Evolutionary conservation across 192 early-diverging fungal species (phyloP).

Genomic region (Backusella westeae): DNA sequence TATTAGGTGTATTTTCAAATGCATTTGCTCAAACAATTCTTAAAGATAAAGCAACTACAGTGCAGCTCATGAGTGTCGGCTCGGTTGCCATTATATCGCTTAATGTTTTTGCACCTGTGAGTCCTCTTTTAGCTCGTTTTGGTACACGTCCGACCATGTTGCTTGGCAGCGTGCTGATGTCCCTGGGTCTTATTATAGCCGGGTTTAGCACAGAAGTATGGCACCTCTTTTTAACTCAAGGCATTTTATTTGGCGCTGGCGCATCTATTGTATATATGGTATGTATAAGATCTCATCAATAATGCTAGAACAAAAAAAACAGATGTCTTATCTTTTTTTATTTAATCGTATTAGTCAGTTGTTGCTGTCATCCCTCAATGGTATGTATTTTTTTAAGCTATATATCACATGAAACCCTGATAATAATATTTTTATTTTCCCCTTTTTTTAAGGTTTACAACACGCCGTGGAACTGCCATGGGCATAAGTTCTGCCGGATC

Average conservation of each 20-base stretch:
- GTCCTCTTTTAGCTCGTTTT: slow-evolving; percentile 1
- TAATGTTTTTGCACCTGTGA: slow-evolving; percentile 15
- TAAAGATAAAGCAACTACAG: slow-evolving; percentile 14
- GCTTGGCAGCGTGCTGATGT: slow-evolving; percentile 17
- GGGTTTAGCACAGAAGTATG: slow-evolving; percentile 45
- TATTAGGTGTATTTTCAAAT: slow-evolving; percentile 27
- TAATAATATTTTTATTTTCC: neutral
- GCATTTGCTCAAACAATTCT: slow-evolving; percentile 3
- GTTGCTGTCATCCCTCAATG: slow-evolving; percentile 57
- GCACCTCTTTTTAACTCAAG: slow-evolving; percentile 63
- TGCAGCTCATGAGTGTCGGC: slow-evolving; percentile 25
- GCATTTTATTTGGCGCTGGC: slow-evolving; percentile 55
- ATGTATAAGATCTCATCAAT: neutral
- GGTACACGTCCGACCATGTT: slow-evolving; percentile 15
- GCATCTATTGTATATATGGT: slow-evolving; percentile 30
- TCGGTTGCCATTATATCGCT: slow-evolving; percentile 2
- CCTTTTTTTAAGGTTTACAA: slow-evolving; percentile 24
- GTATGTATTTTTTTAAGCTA: slow-evolving; percentile 20
- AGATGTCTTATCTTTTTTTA: neutral
- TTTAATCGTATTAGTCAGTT: slow-evolving; percentile 2
- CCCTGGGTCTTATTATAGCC: slow-evolving; percentile 28
- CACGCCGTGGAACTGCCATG: slow-evolving; percentile 56
- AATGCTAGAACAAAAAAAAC: neutral
- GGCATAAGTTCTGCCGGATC: slow-evolving; percentile 59
- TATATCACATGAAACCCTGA: neutral